Conservation (phyloP, 2,329 filamentous ascomycete species). For the Colletotrichum navitas region DNA sequence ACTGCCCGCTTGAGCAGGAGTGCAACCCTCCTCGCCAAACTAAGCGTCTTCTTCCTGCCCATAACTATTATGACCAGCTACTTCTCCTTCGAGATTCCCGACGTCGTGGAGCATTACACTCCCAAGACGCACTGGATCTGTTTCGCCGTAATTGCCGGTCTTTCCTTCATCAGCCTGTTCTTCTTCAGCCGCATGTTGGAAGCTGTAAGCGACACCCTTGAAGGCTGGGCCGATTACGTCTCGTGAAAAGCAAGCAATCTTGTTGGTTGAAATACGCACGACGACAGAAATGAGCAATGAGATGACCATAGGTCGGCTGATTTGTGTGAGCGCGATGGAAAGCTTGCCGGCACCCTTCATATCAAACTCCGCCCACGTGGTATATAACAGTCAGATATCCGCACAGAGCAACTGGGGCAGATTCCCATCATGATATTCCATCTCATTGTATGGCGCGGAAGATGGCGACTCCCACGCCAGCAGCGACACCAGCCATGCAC, state of each 20-base stretch:
- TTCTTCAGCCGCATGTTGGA: slow-evolving; percentile 63
- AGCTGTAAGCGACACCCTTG: slow-evolving; percentile 59
- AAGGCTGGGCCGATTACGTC: slow-evolving; percentile 49
- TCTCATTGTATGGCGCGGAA: slow-evolving; percentile 35
- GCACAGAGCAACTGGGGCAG: neutral
- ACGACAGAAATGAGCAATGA: slow-evolving; percentile 26
- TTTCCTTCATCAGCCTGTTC: slow-evolving; percentile 71
- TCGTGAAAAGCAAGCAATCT: neutral
- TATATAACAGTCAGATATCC: neutral
- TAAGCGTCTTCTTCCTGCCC: slow-evolving; percentile 81
- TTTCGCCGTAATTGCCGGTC: slow-evolving; percentile 72
- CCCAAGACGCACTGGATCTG: slow-evolving; percentile 74
- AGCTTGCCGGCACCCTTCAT: neutral
- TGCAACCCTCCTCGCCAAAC: slow-evolving; percentile 79
- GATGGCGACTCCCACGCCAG: slow-evolving; percentile 37
- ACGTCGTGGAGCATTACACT: slow-evolving; percentile 69
- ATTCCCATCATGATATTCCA: neutral
- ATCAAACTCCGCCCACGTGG: neutral
- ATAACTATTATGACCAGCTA: slow-evolving; percentile 82
- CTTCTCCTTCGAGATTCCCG: slow-evolving; percentile 75
- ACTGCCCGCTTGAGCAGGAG: slow-evolving; percentile 79
- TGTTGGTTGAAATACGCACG: neutral
- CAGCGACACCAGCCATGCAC: slow-evolving; percentile 36
- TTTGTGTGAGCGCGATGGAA: neutral
- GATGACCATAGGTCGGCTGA: neutral